These are phyloP conservation scores for Pisolithus tinctorius DNA, from an alignment of 768 basidiomycete genomes.

Conservation along the genomic window DNA sequence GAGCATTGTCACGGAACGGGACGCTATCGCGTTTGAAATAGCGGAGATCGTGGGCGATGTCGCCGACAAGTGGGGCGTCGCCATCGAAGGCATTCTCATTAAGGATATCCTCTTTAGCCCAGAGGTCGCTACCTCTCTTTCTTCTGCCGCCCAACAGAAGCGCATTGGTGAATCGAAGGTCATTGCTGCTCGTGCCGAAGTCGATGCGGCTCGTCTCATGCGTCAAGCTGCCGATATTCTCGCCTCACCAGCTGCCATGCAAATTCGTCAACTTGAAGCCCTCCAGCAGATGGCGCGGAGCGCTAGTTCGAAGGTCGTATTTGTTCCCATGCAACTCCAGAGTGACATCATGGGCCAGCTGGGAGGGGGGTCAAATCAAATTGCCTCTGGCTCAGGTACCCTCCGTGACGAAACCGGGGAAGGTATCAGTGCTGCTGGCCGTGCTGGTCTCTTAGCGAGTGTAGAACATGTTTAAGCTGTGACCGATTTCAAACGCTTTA, in stretches of 20 bases:
- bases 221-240: slow-evolving; percentile 93
- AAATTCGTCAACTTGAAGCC: slow-evolving; percentile 94
- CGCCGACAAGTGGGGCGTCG: slow-evolving; percentile 94
- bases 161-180: slow-evolving; percentile 95
- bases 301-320: slow-evolving; percentile 85
- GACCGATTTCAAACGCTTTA: background rate
- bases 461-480: slow-evolving; percentile 16
- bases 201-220: slow-evolving; percentile 93
- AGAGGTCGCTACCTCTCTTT: slow-evolving; percentile 86
- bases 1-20: slow-evolving; percentile 92
- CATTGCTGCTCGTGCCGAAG: slow-evolving; percentile 92
- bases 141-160: slow-evolving; percentile 95
- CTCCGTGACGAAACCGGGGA: slow-evolving; percentile 20
- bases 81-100: slow-evolving; percentile 93
- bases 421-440: slow-evolving; percentile 17
- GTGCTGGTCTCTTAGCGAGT: slow-evolving; percentile 20
- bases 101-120: slow-evolving; percentile 91
- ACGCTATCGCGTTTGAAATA: slow-evolving; percentile 93
- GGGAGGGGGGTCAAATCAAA: slow-evolving; percentile 12
- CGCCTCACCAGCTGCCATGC: slow-evolving; percentile 94
- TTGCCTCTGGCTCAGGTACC: slow-evolving; percentile 16
- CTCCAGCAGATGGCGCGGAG: slow-evolving; percentile 93
- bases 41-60: slow-evolving; percentile 92
- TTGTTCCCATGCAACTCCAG: slow-evolving; percentile 89
- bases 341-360: slow-evolving; percentile 59